A percentile compares a stretch with the other conserved stretches of the same genome.
Conservation (phyloP, 1,139 yeast species). For the Zygosaccharomyces pseudobailii region DNA sequence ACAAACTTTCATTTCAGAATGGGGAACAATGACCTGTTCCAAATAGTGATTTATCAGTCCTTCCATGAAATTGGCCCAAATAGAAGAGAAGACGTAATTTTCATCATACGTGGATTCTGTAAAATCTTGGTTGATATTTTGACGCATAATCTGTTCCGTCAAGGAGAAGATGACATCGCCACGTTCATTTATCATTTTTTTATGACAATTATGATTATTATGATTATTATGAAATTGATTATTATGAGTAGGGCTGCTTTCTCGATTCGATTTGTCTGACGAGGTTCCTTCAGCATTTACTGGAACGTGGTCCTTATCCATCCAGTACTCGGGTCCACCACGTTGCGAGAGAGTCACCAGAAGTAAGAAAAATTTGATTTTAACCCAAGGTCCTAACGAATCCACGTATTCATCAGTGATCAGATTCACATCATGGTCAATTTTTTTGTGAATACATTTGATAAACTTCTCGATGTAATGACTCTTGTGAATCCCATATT, state of each 20-base stretch:
- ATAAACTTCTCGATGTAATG: conserved; percentile 31
- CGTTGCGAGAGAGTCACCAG: conserved; percentile 32
- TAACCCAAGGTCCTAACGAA: conserved; percentile 29
- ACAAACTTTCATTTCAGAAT: conserved; percentile 35
- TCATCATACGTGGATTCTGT: conserved; percentile 31
- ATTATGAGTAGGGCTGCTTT: conserved; percentile 8
- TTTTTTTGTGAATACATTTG: conserved; percentile 32
- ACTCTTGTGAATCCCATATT: conserved; percentile 31
- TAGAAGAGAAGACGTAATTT: conserved; percentile 34
- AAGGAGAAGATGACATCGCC: conserved; percentile 15
- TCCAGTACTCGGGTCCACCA: conserved; percentile 36
- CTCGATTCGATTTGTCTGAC: conserved; percentile 4
- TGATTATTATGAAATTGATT: neutral
- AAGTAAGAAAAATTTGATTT: conserved; percentile 30
- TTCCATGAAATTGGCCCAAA: conserved; percentile 38
- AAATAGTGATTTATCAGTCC: conserved; percentile 35
- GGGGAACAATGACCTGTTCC: conserved; percentile 34
- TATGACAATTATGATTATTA: neutral
- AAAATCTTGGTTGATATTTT: conserved; percentile 32
- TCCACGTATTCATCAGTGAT: conserved; percentile 25
- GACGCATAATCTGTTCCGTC: conserved; percentile 32
- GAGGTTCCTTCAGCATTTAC: conserved; percentile 1
- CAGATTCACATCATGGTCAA: conserved; percentile 27
- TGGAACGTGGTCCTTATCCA: conserved; percentile 25
- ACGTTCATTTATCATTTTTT: neutral